Base-by-base conservation (phyloP, 139 green algal genomes). In the Micractinium sp. region DNA sequence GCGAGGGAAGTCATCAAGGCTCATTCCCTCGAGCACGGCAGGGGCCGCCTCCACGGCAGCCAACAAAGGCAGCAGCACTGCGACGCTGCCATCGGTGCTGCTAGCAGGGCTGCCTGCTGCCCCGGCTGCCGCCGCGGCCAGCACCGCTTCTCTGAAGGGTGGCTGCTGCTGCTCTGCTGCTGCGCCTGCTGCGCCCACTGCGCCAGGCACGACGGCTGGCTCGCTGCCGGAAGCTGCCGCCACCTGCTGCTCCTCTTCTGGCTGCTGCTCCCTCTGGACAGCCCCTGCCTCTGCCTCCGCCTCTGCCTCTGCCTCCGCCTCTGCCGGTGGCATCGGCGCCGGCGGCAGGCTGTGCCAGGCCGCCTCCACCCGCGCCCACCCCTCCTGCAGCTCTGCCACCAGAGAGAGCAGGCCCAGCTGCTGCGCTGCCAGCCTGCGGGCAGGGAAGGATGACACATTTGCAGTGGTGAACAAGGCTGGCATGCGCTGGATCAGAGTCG, bases 1-100 rank as follows among this genome's bases (percentile, higher is more conserved):
- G 29, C 88, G 78, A 16, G 88, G 88, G 73, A 87, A 91, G 15
- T 88, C 82, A 29, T 88, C 88, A 33, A 85, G n/a, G 47, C 47
- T 61, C 85, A 89, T 61, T 0, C 3, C 85, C 22, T 56, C n/a
- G 33, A 89, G 73, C 85, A 25, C 9, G 19, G 41, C 73, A 0
- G 85, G 47, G 53, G 85, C 85, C 15, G 12, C 25, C 23, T 71
- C 47, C 7, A 83, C 16, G 5, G 81, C 36, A 27, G 7, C 36
- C 66, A 87, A 66, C 82, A 86, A 29, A 0, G 56, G 82, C 66
- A 85, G 41, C 14, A 33, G 31, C 60, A 29, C 20, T 31, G 60
- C 81, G 2, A 13, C 83, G 15, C 83, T 79, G 61, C 71, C 77
- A 61, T 16, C 35, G 25, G n/a, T n/a, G n/a, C 13, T 14, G 29